Percentiles rank a stretch among this genome's conserved stretches.
Conservation (phyloP, 2,329 filamentous ascomycete genomes). For the Harringtonia aguacate region DNA sequence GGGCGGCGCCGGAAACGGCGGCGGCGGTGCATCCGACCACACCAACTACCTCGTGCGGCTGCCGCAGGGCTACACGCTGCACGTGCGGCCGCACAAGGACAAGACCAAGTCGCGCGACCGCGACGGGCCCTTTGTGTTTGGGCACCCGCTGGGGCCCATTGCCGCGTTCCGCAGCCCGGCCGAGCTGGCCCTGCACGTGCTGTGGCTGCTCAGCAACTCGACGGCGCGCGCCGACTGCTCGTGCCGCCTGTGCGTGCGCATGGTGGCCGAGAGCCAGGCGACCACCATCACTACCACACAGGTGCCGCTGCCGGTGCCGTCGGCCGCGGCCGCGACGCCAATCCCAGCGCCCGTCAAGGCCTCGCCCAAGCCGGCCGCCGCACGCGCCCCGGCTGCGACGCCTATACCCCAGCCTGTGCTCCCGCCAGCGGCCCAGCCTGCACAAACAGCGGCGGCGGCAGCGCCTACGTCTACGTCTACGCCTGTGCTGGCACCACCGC, state of each 20-base stretch:
- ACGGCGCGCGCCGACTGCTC: constrained; percentile 38
- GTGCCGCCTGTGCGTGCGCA: constrained; percentile 33
- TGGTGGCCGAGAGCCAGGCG: constrained; percentile 12
- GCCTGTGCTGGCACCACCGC: neutral
- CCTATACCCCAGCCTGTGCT: neutral
- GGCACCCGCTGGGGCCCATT: constrained; percentile 11
- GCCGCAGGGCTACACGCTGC: constrained; percentile 12
- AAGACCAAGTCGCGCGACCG: constrained; percentile 40
- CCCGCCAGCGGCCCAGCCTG: neutral
- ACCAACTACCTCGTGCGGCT: constrained; percentile 12
- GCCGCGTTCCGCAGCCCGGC: constrained; percentile 36
- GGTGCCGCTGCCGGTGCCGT: no score
- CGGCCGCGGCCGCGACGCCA: neutral
- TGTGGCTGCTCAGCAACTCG: constrained; percentile 40
- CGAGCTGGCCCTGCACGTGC: constrained; percentile 39
- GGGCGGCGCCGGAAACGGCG: constrained; percentile 1
- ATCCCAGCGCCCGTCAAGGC: neutral
- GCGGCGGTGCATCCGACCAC: neutral
- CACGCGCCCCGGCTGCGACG: no score
- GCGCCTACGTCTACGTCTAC: neutral
- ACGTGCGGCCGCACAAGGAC: constrained; percentile 10
- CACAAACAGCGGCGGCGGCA: neutral
- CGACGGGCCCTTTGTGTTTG: constrained; percentile 30
- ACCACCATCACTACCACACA: neutral
- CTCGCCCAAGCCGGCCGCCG: neutral